These are phyloP conservation scores for Haplosporangium sp. DNA, from an alignment of 371 early-diverging fungal genomes.

Conservation along the genomic window DNA sequence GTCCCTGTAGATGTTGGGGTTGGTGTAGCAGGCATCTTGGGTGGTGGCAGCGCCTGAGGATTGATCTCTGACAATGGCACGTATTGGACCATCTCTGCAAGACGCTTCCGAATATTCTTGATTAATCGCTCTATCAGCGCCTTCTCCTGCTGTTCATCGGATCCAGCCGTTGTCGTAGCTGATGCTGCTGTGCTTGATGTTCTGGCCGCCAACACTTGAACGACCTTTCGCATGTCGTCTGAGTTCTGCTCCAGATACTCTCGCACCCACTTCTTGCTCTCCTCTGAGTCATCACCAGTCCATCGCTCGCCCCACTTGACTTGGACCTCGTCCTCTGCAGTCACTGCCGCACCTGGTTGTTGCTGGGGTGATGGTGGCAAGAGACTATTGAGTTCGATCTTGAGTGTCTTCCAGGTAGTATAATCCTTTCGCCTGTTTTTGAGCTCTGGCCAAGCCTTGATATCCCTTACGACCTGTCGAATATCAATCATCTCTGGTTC, in stretches of 20 bases:
- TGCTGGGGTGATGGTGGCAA: slow-evolving; percentile 16
- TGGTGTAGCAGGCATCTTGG: slow-evolving; percentile 1
- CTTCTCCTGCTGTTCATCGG: slow-evolving; percentile 18
- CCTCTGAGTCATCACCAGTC: slow-evolving; percentile 30
- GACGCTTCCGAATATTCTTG: slow-evolving; percentile 31
- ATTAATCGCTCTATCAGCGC: slow-evolving; percentile 12
- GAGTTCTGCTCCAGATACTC: slow-evolving; percentile 48
- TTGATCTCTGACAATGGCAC: slow-evolving; percentile 48
- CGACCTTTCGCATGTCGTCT: slow-evolving; percentile 27
- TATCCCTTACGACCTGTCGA: slow-evolving; percentile 30
- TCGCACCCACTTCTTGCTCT: slow-evolving; percentile 48
- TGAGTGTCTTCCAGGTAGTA: slow-evolving; percentile 29
- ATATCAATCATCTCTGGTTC: slow-evolving; percentile 32
- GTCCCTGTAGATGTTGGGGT: background rate
- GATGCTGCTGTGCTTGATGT: background rate
- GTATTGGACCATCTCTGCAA: slow-evolving; percentile 44
- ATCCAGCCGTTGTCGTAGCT: background rate
- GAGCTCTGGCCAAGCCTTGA: slow-evolving; percentile 36
- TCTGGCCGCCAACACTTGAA: slow-evolving; percentile 15
- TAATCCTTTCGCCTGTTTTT: slow-evolving; percentile 25
- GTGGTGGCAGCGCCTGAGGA: slow-evolving; percentile 41
- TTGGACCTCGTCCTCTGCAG: slow-evolving; percentile 13
- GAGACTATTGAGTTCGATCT: slow-evolving; percentile 43
- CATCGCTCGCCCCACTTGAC: slow-evolving; percentile 45
- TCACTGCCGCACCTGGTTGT: background rate